A percentile compares a stretch with the other conserved stretches of the same genome.
These are phyloP conservation scores for Mercurialis annua DNA, from an alignment of 345 rosid genomes.

Conservation along the genomic window DNA sequence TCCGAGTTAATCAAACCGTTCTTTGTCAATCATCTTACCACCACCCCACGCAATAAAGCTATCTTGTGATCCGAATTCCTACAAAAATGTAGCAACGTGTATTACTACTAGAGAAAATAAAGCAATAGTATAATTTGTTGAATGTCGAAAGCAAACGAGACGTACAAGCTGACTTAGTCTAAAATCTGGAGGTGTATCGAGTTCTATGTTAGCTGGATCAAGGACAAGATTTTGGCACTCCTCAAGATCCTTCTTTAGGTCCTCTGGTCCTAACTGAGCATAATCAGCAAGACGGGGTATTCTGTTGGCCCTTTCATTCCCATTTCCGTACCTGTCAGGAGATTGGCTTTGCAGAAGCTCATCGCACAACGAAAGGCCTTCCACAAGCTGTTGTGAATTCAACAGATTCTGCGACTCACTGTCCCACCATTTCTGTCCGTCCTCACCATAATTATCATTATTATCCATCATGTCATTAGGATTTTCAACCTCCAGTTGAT, in stretches of 20 bases:
- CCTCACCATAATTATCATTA: conserved; percentile 45
- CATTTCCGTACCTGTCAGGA: conserved; percentile 51
- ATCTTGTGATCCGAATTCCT: conserved; percentile 96
- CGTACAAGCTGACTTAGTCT: conserved; percentile 91
- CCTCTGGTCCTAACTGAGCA: conserved; percentile 62
- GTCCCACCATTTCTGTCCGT: conserved; percentile 75
- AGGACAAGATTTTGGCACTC: conserved; percentile 66
- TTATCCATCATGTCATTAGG: conserved; percentile 28
- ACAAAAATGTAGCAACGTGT: conserved; percentile 8
- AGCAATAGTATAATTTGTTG: background rate
- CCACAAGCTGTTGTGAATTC: conserved; percentile 90
- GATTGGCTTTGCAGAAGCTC: conserved; percentile 81
- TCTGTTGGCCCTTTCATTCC: conserved; percentile 31
- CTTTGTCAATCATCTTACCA: conserved; percentile 40
- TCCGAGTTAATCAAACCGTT: background rate
- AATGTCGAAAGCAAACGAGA: background rate
- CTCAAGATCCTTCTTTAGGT: conserved; percentile 80
- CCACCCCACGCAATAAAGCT: conserved; percentile 83
- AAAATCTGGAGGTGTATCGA: conserved; percentile 91
- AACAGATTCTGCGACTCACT: conserved; percentile 65
- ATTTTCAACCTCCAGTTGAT: conserved; percentile 28
- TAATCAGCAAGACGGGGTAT: conserved; percentile 73
- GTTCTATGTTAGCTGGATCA: conserved; percentile 80
- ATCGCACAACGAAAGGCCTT: conserved; percentile 78
- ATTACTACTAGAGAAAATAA: background rate